Evolutionary conservation across 371 early-diverging fungal species (phyloP).

Genomic region (Capniomyces stellatus): DNA sequence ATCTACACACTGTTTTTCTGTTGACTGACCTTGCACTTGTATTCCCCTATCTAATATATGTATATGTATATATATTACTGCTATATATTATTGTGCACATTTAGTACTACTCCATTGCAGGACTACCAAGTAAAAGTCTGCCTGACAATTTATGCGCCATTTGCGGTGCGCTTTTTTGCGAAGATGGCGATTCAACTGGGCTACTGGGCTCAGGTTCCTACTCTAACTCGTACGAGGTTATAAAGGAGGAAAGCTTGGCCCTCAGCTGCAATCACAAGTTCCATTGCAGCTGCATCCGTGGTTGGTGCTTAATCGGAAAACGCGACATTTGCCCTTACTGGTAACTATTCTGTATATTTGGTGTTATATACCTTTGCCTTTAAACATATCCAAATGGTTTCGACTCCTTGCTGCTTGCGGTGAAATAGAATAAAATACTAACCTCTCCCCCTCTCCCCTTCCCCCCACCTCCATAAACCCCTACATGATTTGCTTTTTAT

Average conservation of each 20-base stretch:
- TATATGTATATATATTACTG: background rate
- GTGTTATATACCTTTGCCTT: no score
- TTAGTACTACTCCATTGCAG: constrained; percentile 9
- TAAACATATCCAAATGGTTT: no score
- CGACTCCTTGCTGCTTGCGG: no score
- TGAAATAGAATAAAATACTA: no score
- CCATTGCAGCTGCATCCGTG: constrained; percentile 24
- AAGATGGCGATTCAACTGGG: background rate
- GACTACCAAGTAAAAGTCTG: constrained; percentile 16
- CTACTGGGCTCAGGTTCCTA: background rate
- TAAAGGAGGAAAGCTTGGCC: constrained; percentile 12
- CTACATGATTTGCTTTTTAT: background rate
- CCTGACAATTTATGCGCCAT: constrained; percentile 19
- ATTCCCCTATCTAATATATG: background rate
- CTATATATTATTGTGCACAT: background rate
- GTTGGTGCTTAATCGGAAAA: constrained; percentile 26
- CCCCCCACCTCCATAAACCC: background rate
- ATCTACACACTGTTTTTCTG: background rate
- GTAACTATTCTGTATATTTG: background rate
- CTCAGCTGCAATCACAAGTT: constrained; percentile 20
- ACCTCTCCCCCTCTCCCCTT: background rate
- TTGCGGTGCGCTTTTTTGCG: constrained; percentile 14
- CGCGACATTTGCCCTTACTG: constrained; percentile 23
- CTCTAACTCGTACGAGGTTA: background rate
- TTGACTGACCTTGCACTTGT: background rate